A percentile compares a stretch with the other conserved stretches of the same genome.
phyloP scores from a whole-genome alignment of 2,329 filamentous ascomycete genomes.

The Aspergillus brasiliensis region DNA sequence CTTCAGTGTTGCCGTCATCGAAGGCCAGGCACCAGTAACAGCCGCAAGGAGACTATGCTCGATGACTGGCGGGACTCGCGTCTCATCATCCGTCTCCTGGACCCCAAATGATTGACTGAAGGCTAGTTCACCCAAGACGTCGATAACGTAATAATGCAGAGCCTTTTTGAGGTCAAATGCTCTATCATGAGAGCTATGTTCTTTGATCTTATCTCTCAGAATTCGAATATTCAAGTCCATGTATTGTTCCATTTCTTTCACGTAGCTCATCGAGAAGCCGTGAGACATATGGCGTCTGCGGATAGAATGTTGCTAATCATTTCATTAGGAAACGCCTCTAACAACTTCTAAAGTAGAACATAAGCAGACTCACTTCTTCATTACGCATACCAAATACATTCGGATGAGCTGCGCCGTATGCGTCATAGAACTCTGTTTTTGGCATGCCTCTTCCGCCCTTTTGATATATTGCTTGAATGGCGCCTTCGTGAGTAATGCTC shows the following conservation, averaged over 20 bases:
- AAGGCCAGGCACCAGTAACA: constrained; percentile 31
- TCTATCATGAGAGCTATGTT: constrained; percentile 10
- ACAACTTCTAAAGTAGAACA: no score
- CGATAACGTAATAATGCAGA: constrained; percentile 25
- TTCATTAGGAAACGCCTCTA: rapidly evolving
- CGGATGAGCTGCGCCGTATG: no score
- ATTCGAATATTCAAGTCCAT: constrained; percentile 35
- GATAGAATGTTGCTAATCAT: no score
- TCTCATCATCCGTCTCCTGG: constrained; percentile 30
- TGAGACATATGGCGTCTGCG: constrained; percentile 20
- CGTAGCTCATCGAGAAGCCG: constrained; percentile 34
- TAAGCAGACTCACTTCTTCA: no score
- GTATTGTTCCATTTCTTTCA: constrained; percentile 41
- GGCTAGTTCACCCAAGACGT: constrained; percentile 18
- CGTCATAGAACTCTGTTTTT: no score
- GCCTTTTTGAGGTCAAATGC: constrained; percentile 36
- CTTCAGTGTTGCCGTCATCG: constrained; percentile 29
- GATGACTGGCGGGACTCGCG: constrained; percentile 33
- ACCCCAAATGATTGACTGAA: constrained; percentile 38
- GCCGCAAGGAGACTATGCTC: constrained; percentile 38
- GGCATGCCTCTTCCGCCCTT: no score
- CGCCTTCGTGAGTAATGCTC: no score
- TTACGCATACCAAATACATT: no score
- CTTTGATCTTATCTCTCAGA: constrained; percentile 26
- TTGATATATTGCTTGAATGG: no score